Percentiles rank a stretch among this genome's conserved stretches.
Conservation (phyloP, 2,329 filamentous ascomycete genomes). For the Exophiala bonariae region DNA sequence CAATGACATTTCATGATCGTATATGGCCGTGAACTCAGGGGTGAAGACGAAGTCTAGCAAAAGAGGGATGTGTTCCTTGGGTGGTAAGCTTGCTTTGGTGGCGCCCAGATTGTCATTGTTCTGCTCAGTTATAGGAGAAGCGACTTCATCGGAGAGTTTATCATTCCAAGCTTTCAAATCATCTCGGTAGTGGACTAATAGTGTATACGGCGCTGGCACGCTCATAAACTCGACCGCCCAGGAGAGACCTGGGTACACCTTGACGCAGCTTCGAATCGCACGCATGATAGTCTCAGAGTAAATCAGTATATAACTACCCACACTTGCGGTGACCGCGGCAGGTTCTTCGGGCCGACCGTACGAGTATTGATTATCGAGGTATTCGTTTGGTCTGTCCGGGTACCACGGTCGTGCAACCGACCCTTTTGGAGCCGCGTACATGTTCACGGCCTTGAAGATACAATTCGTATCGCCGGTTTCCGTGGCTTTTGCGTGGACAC, state of each 20-base stretch:
- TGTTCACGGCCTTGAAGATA: slow-evolving; percentile 1
- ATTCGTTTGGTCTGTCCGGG: too few species aligned
- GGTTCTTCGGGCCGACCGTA: background rate
- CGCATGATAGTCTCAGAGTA: slow-evolving; percentile 2
- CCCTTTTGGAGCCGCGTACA: background rate
- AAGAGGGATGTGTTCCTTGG: slow-evolving; percentile 6
- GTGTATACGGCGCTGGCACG: slow-evolving; percentile 7
- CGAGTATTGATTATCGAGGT: too few species aligned
- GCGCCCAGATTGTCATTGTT: background rate
- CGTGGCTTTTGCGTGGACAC: background rate
- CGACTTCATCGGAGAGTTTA: slow-evolving; percentile 1
- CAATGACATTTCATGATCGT: slow-evolving; percentile 1
- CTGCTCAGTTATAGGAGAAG: background rate
- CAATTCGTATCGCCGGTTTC: background rate
- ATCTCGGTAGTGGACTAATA: slow-evolving; percentile 11
- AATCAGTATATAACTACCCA: slow-evolving; percentile 2
- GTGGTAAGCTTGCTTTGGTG: background rate
- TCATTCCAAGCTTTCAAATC: slow-evolving; percentile 10
- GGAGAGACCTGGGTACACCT: slow-evolving; percentile 1
- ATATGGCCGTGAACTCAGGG: background rate
- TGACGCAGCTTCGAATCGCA: background rate
- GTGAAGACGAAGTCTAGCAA: slow-evolving; percentile 10
- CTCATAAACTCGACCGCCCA: background rate
- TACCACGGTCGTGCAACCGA: too few species aligned
- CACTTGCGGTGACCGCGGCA: background rate